Evolutionary conservation across 805 yeast species (phyloP).

Genomic region (Saturnispora mendoncae): DNA sequence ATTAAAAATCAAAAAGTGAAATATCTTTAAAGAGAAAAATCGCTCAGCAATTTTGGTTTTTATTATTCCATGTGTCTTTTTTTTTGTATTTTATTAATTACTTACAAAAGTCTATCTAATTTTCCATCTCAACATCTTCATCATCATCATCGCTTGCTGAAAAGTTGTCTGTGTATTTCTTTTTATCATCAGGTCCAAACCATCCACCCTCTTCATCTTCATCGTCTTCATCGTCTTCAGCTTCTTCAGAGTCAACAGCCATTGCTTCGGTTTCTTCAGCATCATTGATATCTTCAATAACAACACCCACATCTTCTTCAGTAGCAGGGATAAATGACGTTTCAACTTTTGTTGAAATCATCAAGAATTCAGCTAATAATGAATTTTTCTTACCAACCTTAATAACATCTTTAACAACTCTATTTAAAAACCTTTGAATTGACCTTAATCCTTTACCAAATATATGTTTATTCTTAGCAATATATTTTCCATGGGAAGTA

Average conservation of each 20-base stretch:
- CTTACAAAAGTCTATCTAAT: neutral
- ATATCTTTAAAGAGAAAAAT: neutral
- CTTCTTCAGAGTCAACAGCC: slow-evolving; percentile 21
- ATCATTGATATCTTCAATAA: slow-evolving; percentile 23
- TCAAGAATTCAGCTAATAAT: slow-evolving; percentile 46
- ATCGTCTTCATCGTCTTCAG: slow-evolving; percentile 27
- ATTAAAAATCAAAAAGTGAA: neutral
- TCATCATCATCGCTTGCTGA: slow-evolving; percentile 33
- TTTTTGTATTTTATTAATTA: no score
- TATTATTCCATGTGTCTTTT: no score
- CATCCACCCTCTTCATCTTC: slow-evolving; percentile 29
- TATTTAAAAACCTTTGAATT: slow-evolving; percentile 64
- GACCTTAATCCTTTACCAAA: slow-evolving; percentile 59
- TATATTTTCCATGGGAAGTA: slow-evolving; percentile 67
- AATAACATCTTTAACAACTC: slow-evolving; percentile 68
- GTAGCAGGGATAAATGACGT: slow-evolving; percentile 13
- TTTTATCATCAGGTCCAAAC: slow-evolving; percentile 28
- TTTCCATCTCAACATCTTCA: slow-evolving; percentile 3
- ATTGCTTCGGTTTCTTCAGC: slow-evolving; percentile 14
- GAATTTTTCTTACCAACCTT: slow-evolving; percentile 44
- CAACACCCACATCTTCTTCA: slow-evolving; percentile 25
- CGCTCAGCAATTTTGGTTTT: no score
- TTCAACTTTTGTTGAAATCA: slow-evolving; percentile 15
- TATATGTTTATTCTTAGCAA: slow-evolving; percentile 50
- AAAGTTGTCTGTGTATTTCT: slow-evolving; percentile 25